A percentile compares a stretch with the other conserved stretches of the same genome.
These are phyloP conservation scores for Ophiostoma piceae DNA, from an alignment of 2,329 filamentous ascomycete genomes.

Conservation along the genomic window DNA sequence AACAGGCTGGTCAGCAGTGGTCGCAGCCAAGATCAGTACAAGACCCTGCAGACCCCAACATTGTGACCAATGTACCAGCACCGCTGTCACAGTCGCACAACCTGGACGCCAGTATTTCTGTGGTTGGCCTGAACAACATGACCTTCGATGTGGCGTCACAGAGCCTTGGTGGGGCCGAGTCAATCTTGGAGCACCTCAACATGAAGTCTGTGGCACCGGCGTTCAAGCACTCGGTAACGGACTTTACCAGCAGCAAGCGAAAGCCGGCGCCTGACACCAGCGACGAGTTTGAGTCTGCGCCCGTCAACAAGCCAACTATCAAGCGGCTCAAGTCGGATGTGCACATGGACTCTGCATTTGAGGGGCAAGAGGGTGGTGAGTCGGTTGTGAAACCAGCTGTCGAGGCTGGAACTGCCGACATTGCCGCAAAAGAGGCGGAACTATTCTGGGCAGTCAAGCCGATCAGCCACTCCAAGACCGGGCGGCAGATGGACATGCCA, in stretches of 20 bases:
- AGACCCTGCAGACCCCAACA: constrained; percentile 24
- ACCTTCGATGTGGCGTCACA: constrained; percentile 52
- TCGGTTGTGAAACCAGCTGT: background rate
- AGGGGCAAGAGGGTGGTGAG: background rate
- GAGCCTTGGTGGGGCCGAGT: constrained; percentile 49
- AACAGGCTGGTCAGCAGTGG: constrained; percentile 19
- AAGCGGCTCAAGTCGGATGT: constrained; percentile 52
- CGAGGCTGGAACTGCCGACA: background rate
- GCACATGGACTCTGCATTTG: constrained; percentile 35
- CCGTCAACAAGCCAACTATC: constrained; percentile 42
- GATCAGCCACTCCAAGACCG: constrained; percentile 45
- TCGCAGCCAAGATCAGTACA: constrained; percentile 28
- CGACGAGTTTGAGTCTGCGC: constrained; percentile 44
- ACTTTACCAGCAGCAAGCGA: constrained; percentile 50
- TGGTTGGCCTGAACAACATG: constrained; percentile 47
- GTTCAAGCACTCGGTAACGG: constrained; percentile 28
- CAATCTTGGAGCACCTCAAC: constrained; percentile 41
- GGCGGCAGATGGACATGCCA: constrained; percentile 54
- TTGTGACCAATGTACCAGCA: constrained; percentile 26
- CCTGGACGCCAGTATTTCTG: constrained; percentile 37
- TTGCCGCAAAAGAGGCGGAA: constrained; percentile 37
- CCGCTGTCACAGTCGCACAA: constrained; percentile 26
- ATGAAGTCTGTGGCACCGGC: constrained; percentile 37
- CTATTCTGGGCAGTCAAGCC: constrained; percentile 48
- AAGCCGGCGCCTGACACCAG: constrained; percentile 49